Evolutionary conservation across 768 basidiomycete genomes (phyloP), one percentile per base, ranked within the genome.

Genomic region (Podaxis mareebaensis): DNA sequence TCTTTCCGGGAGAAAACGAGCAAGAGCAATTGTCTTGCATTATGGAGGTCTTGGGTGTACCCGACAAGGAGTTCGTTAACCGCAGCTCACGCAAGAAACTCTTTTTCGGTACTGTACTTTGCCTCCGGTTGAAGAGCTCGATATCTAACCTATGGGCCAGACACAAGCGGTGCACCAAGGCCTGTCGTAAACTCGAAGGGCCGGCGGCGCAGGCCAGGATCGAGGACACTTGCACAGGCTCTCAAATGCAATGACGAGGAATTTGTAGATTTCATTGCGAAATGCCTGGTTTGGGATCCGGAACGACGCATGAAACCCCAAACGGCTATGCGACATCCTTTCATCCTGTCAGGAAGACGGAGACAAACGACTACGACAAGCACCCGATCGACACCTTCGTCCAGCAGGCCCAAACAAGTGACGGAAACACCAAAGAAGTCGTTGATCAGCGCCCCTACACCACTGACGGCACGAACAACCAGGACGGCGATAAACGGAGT

Each of bases 1-100:
- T 99, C 68, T 99, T 99, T 77, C 97, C 97, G 0, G 97, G 97
- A 26, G 97, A 99, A 77, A 99, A 98, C 71, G 96, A 99, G 74
- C 95, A 97, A 76, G 96, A 99, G 72, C 97, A 99, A 69, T 77
- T 99, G 59, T 91, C 96, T 4, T 99, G 96, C 73, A 99, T 99
- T 76, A 99, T 99, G 96, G 97, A 99, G 75, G 93, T 99, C 6
- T 86, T 99, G 53, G 97, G 97, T 15, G 78, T 95, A 30, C 97
- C 97, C 0, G 97, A 99, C 67, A 95, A 92, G 76, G 93, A 97
- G 65, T 91, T 98, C 67, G 79, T 99, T 70, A 96, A 97, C 73
- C 90, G 91, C 61, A 96, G 95, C 70, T 92, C 93, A 13, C 87
- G 97, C 64, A 93, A 93, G 75, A 91, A 96, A 69, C 80, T 97